phyloP scores from a whole-genome alignment of 208 protist genomes.

The Acanthamoeba culbertsoni region DNA sequence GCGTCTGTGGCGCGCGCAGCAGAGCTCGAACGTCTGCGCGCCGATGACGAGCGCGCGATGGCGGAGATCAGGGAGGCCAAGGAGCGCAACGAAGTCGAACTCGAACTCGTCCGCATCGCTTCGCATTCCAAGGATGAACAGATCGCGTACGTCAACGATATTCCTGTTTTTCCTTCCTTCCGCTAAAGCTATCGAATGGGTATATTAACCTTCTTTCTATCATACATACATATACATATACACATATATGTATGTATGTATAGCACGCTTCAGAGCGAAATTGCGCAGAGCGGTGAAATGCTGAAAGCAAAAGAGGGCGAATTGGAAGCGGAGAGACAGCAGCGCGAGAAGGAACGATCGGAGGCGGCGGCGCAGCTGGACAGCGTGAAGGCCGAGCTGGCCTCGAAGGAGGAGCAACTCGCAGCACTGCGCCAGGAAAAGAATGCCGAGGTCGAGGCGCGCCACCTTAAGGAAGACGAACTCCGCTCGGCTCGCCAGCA shows the following conservation, averaged over 20 bases:
- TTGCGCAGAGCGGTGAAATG: background rate
- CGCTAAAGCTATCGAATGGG: too few species aligned
- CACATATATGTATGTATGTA: background rate
- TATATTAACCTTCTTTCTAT: too few species aligned
- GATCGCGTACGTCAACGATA: background rate
- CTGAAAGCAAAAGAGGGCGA: background rate
- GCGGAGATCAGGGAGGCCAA: background rate
- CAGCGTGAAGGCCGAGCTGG: background rate
- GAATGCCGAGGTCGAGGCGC: background rate
- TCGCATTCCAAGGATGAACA: slow-evolving; percentile 1
- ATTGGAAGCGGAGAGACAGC: background rate
- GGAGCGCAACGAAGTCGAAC: background rate
- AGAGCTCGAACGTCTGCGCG: background rate
- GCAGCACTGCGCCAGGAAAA: background rate
- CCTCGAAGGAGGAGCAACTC: too few species aligned
- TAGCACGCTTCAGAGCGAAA: background rate
- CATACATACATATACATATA: too few species aligned
- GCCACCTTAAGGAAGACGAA: background rate
- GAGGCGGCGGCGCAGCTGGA: background rate
- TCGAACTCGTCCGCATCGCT: background rate
- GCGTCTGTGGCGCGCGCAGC: background rate
- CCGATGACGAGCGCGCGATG: background rate
- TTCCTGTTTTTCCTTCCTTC: too few species aligned
- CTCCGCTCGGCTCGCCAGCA: background rate
- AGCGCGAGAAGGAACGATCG: background rate